Conservation (phyloP, 1,284 basidiomycete genomes). For the Moesziomyces globuligerus region DNA sequence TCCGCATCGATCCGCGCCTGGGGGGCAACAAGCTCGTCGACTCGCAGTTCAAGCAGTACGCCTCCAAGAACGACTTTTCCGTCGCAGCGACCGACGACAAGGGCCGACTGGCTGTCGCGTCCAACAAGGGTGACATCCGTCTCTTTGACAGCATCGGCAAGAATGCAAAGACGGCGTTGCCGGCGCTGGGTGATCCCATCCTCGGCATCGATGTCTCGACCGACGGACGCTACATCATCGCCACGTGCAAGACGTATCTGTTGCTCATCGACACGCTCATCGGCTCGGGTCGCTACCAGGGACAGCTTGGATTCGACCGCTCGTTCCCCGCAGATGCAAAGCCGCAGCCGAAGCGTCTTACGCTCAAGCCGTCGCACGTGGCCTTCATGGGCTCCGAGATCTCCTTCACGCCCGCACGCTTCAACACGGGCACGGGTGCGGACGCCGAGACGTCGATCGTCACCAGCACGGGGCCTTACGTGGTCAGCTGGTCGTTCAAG, state of each 20-base stretch:
- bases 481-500: slow-evolving; percentile 85
- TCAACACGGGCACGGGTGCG: slow-evolving; percentile 81
- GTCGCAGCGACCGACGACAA: slow-evolving; percentile 86
- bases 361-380: slow-evolving; percentile 89
- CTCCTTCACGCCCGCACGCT: slow-evolving; percentile 91
- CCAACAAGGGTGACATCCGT: slow-evolving; percentile 95
- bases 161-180: slow-evolving; percentile 98
- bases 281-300: slow-evolving; percentile 86
- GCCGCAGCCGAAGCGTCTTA: slow-evolving; percentile 87
- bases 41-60: slow-evolving; percentile 95
- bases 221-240: slow-evolving; percentile 93
- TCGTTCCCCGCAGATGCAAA: slow-evolving; percentile 94
- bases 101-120: slow-evolving; percentile 91
- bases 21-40: slow-evolving; percentile 93
- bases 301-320: slow-evolving; percentile 88
- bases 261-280: slow-evolving; percentile 95
- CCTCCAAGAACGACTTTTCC: slow-evolving; percentile 93
- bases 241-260: slow-evolving; percentile 93
- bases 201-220: slow-evolving; percentile 93
- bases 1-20: slow-evolving; percentile 94
- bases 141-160: slow-evolving; percentile 96
- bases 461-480: slow-evolving; percentile 93
- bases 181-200: slow-evolving; percentile 94
- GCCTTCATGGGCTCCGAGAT: slow-evolving; percentile 92
- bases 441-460: slow-evolving; percentile 96